These are phyloP conservation scores for Talaromyces borbonicus DNA, from an alignment of 495 filamentous ascomycete species.

Conservation along the genomic window DNA sequence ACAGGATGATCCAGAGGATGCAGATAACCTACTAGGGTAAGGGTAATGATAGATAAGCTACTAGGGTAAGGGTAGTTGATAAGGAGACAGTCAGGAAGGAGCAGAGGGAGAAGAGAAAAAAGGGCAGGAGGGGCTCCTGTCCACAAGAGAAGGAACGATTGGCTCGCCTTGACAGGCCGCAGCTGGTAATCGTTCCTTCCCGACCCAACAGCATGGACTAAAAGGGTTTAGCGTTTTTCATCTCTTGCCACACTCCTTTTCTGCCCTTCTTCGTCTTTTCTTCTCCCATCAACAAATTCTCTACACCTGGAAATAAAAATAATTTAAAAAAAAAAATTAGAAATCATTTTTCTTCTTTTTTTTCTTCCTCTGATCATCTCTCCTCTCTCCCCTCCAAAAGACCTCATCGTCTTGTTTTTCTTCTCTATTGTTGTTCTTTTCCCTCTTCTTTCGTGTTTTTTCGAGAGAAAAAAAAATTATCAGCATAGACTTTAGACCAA, in stretches of 20 bases:
- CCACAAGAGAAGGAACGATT: background rate
- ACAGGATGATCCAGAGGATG: too few relatives aligned
- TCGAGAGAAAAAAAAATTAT: too few relatives aligned
- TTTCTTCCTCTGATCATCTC: conserved; percentile 16
- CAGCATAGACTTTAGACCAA: conserved; percentile 11
- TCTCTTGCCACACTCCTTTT: conserved; percentile 23
- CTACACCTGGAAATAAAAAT: background rate
- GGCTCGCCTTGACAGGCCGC: too few relatives aligned
- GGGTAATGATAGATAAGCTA: too few relatives aligned
- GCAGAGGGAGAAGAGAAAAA: background rate
- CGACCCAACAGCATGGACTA: background rate
- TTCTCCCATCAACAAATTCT: conserved; percentile 19
- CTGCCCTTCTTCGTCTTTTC: conserved; percentile 24
- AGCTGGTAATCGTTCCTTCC: too few relatives aligned
- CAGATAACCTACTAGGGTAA: too few relatives aligned
- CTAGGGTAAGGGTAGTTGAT: too few relatives aligned
- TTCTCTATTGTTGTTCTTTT: conserved; percentile 17
- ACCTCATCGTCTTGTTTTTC: conserved; percentile 13
- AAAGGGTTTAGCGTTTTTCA: conserved; percentile 10
- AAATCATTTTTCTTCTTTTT: conserved; percentile 15
- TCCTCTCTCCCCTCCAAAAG: conserved; percentile 15
- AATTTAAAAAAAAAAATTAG: conserved; percentile 8
- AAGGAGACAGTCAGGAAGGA: too few relatives aligned
- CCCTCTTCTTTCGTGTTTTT: conserved; percentile 13
- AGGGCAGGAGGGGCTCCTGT: background rate